phyloP scores from a whole-genome alignment of 73 alveolate genomes.

The Tetrahymena elliotti region DNA sequence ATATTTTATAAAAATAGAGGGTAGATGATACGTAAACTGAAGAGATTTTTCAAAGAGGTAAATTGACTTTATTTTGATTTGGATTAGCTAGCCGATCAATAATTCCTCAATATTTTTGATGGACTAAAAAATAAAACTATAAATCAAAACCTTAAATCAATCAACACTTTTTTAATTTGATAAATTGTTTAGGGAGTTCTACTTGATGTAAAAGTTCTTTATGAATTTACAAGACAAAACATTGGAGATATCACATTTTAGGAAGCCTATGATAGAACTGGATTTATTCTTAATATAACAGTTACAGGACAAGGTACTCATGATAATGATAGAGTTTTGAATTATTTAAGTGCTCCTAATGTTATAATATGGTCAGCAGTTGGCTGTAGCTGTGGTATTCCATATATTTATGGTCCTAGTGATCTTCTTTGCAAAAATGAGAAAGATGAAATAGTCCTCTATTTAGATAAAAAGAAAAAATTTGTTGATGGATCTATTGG shows the following conservation, averaged over 20 bases:
- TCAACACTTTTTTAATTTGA: too few relatives aligned
- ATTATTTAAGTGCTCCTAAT: slow-evolving; percentile 69
- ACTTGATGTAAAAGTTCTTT: slow-evolving; percentile 38
- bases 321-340: slow-evolving; percentile 51
- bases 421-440: slow-evolving; percentile 52
- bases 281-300: slow-evolving; percentile 58
- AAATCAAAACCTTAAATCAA: too few relatives aligned
- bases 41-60: background rate
- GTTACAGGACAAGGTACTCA: slow-evolving; percentile 47
- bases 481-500: slow-evolving; percentile 67
- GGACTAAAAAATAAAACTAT: too few relatives aligned
- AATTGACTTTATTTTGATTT: background rate
- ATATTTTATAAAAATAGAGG: background rate
- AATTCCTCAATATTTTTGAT: background rate
- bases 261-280: slow-evolving; percentile 56
- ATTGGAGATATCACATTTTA: slow-evolving; percentile 59
- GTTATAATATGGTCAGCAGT: slow-evolving; percentile 67
- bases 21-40: background rate
- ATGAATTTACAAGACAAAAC: slow-evolving; percentile 1
- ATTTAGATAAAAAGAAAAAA: slow-evolving; percentile 15
- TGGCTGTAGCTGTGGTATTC: slow-evolving; percentile 56
- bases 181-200: slow-evolving; percentile 18
- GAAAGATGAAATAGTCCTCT: slow-evolving; percentile 31
- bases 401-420: slow-evolving; percentile 54
- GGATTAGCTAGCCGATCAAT: too few relatives aligned